Percentiles rank a stretch among this genome's conserved stretches.
phyloP scores from a whole-genome alignment of 257 asterid species.

The Gardenia jasminoides region DNA sequence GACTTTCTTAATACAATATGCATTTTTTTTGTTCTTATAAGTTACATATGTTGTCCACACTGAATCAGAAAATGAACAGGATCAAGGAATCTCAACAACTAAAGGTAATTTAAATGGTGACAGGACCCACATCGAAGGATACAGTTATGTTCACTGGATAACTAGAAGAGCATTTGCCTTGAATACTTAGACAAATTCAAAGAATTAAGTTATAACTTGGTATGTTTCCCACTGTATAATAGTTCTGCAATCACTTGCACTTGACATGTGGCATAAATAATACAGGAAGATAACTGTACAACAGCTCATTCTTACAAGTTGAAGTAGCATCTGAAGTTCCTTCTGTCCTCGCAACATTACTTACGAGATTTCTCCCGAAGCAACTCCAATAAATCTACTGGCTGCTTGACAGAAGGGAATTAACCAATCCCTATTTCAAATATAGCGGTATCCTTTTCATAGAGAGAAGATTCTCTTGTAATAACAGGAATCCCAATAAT shows the following conservation, averaged over 20 bases:
- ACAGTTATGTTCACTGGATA: not conserved
- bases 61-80: not conserved
- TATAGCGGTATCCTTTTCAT: not conserved
- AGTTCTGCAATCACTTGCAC: not conserved
- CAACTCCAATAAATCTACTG: not conserved
- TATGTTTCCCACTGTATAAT: not conserved
- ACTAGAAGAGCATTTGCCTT: not conserved
- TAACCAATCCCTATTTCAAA: not conserved
- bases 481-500: not conserved
- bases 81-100: not conserved
- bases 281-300: not conserved
- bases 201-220: not conserved
- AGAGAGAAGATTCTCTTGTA: not conserved
- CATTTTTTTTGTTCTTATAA: too few relatives aligned
- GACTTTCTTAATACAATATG: not conserved
- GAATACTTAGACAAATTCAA: not conserved
- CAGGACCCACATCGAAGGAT: not conserved
- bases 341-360: not conserved
- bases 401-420: not conserved
- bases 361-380: not conserved
- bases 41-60: not conserved
- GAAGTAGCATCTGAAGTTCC: conserved; percentile 1
- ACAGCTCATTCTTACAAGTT: conserved; percentile 7
- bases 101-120: not conserved
- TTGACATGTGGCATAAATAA: not conserved